A percentile compares a stretch with the other conserved stretches of the same genome.
Evolutionary conservation across 1,284 basidiomycete species (phyloP).

Genomic region (Papiliotrema nemorosa): DNA sequence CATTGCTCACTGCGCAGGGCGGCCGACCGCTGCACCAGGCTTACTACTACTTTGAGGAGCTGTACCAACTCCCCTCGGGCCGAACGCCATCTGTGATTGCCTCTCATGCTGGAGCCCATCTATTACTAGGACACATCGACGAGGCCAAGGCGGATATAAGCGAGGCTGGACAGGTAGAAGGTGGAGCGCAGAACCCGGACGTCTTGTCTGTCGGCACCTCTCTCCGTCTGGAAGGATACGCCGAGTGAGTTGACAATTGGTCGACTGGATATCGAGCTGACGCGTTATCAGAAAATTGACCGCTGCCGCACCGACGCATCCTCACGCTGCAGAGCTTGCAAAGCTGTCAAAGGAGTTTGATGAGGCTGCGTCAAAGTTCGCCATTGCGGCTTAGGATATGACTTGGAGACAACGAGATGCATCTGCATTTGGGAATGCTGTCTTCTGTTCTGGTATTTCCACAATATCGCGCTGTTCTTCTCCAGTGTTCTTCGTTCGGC

Average conservation of each 20-base stretch:
- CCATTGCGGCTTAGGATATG: constrained; percentile 30
- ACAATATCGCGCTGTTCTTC: too few relatives aligned
- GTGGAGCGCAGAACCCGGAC: constrained; percentile 58
- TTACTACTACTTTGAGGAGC: constrained; percentile 87
- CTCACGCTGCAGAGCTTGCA: constrained; percentile 38
- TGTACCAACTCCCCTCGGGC: constrained; percentile 79
- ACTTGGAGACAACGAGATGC: neutral
- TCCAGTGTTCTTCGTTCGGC: too few relatives aligned
- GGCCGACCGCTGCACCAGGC: constrained; percentile 54
- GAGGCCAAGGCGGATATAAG: constrained; percentile 80
- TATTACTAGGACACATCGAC: constrained; percentile 71
- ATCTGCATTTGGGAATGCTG: too few relatives aligned
- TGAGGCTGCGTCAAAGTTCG: constrained; percentile 63
- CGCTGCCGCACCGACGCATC: constrained; percentile 31
- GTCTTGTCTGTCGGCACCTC: constrained; percentile 69
- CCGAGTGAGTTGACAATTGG: constrained; percentile 57
- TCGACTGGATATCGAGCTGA: neutral
- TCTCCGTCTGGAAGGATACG: constrained; percentile 58
- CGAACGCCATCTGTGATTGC: constrained; percentile 66
- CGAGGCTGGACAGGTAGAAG: constrained; percentile 63
- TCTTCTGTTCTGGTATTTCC: too few relatives aligned
- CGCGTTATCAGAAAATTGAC: constrained; percentile 30
- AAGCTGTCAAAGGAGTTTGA: constrained; percentile 53
- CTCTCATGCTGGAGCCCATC: constrained; percentile 76
- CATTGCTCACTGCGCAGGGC: constrained; percentile 53